phyloP scores from a whole-genome alignment of 306 rosid genomes.

The Abrus precatorius region DNA sequence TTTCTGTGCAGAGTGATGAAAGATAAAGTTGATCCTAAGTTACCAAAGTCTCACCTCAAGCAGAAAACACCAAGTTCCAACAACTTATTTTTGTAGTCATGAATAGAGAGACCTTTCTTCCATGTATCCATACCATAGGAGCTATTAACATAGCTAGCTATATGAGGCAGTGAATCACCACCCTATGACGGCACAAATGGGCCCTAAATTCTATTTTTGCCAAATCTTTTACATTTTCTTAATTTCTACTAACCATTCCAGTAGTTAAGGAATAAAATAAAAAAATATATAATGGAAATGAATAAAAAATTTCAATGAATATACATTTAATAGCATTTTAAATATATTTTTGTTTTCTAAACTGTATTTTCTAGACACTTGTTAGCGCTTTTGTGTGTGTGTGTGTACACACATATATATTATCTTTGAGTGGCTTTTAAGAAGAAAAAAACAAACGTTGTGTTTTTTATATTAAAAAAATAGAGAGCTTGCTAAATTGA shows the following conservation, averaged over 20 bases:
- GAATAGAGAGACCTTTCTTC: constrained; percentile 11
- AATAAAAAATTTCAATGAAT: no score
- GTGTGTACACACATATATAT: no score
- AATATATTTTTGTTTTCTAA: no score
- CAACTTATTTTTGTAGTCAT: constrained; percentile 4
- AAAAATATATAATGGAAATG: no score
- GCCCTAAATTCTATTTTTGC: constrained; percentile 20
- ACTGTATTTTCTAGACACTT: no score
- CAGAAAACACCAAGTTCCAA: constrained; percentile 35
- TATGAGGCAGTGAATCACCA: constrained; percentile 1
- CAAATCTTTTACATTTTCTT: neutral
- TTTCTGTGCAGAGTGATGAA: neutral
- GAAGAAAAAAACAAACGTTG: constrained; percentile 31
- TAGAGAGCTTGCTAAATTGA: neutral
- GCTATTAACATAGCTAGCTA: constrained; percentile 7
- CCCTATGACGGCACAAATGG: constrained; percentile 27
- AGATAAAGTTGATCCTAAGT: constrained; percentile 23
- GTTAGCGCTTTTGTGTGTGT: no score
- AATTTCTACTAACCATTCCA: no score
- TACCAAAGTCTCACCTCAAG: constrained; percentile 19
- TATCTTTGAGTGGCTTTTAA: constrained; percentile 33
- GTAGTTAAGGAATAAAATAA: no score
- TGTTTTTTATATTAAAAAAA: neutral
- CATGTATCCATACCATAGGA: constrained; percentile 2
- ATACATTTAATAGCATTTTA: no score